Conservation (phyloP, 2,329 filamentous ascomycete species). For the Curvularia sp. region DNA sequence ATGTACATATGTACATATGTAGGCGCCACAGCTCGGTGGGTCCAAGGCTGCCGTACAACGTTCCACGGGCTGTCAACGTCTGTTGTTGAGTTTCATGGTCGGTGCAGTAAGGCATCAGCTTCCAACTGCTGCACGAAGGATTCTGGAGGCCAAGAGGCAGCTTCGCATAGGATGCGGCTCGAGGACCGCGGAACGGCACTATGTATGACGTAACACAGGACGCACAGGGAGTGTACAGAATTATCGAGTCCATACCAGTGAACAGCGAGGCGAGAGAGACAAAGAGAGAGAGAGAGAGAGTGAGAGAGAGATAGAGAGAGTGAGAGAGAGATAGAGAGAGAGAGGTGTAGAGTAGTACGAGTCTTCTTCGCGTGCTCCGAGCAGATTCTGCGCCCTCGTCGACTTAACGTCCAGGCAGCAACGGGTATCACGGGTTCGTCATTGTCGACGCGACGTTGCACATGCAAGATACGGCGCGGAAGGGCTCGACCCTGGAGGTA, state of each 20-base stretch:
- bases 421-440: not conserved
- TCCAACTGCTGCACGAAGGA: not conserved
- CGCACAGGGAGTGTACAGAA: not conserved
- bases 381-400: not conserved
- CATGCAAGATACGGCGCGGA: constrained; percentile 1
- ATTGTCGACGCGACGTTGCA: not conserved
- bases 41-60: not conserved
- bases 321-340: too few species aligned
- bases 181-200: constrained; percentile 1
- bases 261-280: not conserved
- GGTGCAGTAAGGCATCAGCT: not conserved
- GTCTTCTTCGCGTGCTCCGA: not conserved
- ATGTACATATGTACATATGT: too few species aligned
- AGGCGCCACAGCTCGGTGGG: not conserved
- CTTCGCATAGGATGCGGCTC: constrained; percentile 5
- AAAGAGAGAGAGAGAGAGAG: too few species aligned
- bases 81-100: not conserved
- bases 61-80: constrained; percentile 8
- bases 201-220: constrained; percentile 4
- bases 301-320: too few species aligned
- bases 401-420: not conserved
- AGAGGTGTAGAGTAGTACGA: too few species aligned
- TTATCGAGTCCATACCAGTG: too few species aligned
- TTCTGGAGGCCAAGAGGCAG: not conserved
- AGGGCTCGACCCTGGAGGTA: not conserved